Percentiles rank a stretch among this genome's conserved stretches.
phyloP scores from a whole-genome alignment of 2,329 filamentous ascomycete species.

The Stromatinia cepivora region DNA sequence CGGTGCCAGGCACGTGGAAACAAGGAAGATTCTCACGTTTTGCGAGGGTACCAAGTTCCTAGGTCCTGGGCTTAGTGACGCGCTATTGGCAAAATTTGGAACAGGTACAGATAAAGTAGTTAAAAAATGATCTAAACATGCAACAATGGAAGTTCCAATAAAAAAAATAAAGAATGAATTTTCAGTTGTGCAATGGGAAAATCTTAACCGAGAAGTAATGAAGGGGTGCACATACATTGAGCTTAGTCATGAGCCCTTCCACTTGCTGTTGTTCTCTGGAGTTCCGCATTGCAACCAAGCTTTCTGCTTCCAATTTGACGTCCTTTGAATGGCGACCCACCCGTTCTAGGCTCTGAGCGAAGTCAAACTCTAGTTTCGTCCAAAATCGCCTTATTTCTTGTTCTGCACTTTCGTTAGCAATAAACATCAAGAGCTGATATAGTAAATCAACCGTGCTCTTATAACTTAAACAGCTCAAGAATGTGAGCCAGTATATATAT shows the following conservation, averaged over 20 bases:
- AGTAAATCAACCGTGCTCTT: not conserved
- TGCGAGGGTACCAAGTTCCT: not conserved
- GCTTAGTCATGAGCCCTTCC: no score
- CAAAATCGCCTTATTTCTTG: no score
- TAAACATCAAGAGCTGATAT: not conserved
- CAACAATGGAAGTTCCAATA: no score
- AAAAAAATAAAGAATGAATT: no score
- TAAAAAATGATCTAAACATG: not conserved
- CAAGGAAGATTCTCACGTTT: not conserved
- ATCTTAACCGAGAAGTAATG: no score
- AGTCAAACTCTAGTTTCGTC: not conserved
- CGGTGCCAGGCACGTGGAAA: not conserved
- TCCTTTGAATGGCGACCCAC: no score
- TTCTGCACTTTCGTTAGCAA: not conserved
- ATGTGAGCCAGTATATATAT: not conserved
- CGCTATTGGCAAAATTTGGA: not conserved
- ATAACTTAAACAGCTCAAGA: not conserved
- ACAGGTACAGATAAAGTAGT: no score
- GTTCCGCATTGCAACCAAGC: no score
- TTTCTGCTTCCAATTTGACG: no score
- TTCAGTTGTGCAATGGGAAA: no score
- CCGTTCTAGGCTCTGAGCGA: not conserved
- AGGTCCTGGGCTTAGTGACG: not conserved
- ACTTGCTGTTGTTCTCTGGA: no score
- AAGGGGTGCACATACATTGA: no score